A percentile compares a stretch with the other conserved stretches of the same genome.
phyloP scores from a whole-genome alignment of 352 stramenopile species.

The Bremia lactucae region DNA sequence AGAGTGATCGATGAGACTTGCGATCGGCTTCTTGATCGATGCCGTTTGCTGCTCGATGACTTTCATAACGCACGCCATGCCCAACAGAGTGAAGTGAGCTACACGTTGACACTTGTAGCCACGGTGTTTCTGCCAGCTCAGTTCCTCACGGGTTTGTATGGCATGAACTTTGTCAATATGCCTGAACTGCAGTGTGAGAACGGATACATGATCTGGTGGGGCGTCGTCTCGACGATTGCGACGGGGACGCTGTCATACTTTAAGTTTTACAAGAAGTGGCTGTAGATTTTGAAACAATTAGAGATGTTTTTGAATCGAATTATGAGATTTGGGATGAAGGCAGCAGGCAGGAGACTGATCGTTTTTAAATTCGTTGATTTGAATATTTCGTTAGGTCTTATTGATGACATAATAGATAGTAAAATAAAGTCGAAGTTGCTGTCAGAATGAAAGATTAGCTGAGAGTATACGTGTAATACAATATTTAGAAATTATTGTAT shows the following conservation, averaged over 20 bases:
- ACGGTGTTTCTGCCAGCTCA: slow-evolving; percentile 76
- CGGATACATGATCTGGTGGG: slow-evolving; percentile 80
- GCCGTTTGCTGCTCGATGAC: slow-evolving; percentile 53
- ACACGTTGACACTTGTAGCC: slow-evolving; percentile 69
- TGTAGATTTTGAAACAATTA: slow-evolving; percentile 11
- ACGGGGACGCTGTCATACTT: slow-evolving; percentile 41
- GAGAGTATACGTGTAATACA: no score
- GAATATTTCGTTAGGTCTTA: no score
- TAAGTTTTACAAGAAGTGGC: slow-evolving; percentile 68
- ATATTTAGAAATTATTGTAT: no score
- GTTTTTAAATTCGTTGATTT: no score
- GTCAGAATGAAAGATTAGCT: no score
- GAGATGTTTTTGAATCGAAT: no score
- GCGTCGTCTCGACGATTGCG: slow-evolving; percentile 36
- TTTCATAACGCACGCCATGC: slow-evolving; percentile 50
- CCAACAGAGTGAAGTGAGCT: slow-evolving; percentile 70
- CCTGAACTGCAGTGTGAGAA: slow-evolving; percentile 64
- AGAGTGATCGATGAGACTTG: slow-evolving; percentile 72
- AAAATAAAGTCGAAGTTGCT: no score
- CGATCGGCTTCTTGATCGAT: slow-evolving; percentile 65
- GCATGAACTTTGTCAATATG: slow-evolving; percentile 87
- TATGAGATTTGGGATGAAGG: no score
- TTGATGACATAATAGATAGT: no score
- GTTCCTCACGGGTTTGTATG: slow-evolving; percentile 83
- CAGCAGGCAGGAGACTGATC: no score